Conservation (phyloP, 2,329 filamentous ascomycete genomes). For the Stemphylium vesicarium region DNA sequence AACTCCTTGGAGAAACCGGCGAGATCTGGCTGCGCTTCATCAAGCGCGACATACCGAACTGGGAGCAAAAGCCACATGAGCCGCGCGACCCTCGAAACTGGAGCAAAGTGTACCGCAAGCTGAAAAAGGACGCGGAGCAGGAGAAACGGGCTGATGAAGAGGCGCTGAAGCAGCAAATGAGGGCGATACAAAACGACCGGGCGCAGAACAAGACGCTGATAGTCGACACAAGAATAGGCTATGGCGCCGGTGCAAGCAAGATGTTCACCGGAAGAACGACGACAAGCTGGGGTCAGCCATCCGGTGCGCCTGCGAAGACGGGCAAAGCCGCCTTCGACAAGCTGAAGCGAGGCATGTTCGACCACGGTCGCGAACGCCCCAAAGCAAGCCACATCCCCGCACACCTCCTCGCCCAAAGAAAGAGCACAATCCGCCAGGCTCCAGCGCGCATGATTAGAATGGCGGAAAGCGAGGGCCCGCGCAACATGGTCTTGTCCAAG, state of each 20-base stretch:
- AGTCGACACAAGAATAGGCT: constrained; percentile 34
- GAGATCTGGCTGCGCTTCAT: constrained; percentile 85
- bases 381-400: constrained; percentile 37
- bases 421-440: constrained; percentile 30
- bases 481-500: constrained; percentile 34
- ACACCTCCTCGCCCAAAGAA: constrained; percentile 36
- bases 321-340: constrained; percentile 47
- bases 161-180: constrained; percentile 40
- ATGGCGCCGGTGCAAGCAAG: constrained; percentile 25
- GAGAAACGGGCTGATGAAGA: constrained; percentile 44
- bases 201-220: constrained; percentile 42
- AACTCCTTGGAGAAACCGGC: constrained; percentile 71
- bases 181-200: constrained; percentile 39
- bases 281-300: constrained; percentile 29
- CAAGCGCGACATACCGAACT: constrained; percentile 73
- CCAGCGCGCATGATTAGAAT: constrained; percentile 42
- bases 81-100: constrained; percentile 72
- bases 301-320: constrained; percentile 39
- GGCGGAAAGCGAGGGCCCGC: constrained; percentile 34
- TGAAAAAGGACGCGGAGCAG: constrained; percentile 50
- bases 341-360: constrained; percentile 41
- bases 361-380: constrained; percentile 41
- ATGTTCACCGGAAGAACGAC: constrained; percentile 25
- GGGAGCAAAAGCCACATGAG: constrained; percentile 67
- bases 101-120: constrained; percentile 73